Percentiles rank a stretch among this genome's conserved stretches.
phyloP scores from a whole-genome alignment of 2,329 filamentous ascomycete genomes.

The Emergomyces africanus region DNA sequence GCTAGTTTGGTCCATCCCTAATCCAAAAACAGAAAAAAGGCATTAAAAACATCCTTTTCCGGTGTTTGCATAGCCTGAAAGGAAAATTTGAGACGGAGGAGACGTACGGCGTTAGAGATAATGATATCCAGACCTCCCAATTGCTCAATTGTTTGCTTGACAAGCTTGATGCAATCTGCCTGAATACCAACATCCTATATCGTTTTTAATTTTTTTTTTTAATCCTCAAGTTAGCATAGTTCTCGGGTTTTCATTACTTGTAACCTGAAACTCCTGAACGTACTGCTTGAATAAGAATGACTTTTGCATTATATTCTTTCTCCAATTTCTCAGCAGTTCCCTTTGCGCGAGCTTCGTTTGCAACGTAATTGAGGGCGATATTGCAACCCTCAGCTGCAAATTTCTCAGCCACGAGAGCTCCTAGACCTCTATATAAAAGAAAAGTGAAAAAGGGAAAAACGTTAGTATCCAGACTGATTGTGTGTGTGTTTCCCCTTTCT shows the following conservation, averaged over 20 bases:
- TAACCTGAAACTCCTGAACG: slow-evolving; percentile 13
- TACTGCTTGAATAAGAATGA: slow-evolving; percentile 49
- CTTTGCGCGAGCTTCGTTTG: slow-evolving; percentile 46
- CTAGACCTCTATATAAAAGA: slow-evolving; percentile 48
- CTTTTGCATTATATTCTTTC: slow-evolving; percentile 37
- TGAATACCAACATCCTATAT: slow-evolving; percentile 47
- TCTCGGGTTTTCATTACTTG: not conserved
- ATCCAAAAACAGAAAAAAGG: not conserved
- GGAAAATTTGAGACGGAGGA: not conserved
- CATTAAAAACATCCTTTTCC: not conserved
- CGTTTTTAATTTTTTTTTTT: not conserved
- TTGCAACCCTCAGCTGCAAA: slow-evolving; percentile 58
- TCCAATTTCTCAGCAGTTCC: slow-evolving; percentile 45
- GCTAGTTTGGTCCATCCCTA: slow-evolving; percentile 51
- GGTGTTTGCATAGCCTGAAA: not conserved
- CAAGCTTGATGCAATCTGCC: slow-evolving; percentile 45
- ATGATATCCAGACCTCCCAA: slow-evolving; percentile 64
- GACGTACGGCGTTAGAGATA: slow-evolving; percentile 56
- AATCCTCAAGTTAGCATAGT: slow-evolving; percentile 4
- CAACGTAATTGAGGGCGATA: slow-evolving; percentile 61
- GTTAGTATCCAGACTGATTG: not conserved
- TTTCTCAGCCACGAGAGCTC: slow-evolving; percentile 52
- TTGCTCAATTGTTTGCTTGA: slow-evolving; percentile 45
- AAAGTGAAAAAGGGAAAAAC: not conserved
- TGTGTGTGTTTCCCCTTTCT: not conserved